phyloP scores from a whole-genome alignment of 495 filamentous ascomycete species.

The Podospora conica region DNA sequence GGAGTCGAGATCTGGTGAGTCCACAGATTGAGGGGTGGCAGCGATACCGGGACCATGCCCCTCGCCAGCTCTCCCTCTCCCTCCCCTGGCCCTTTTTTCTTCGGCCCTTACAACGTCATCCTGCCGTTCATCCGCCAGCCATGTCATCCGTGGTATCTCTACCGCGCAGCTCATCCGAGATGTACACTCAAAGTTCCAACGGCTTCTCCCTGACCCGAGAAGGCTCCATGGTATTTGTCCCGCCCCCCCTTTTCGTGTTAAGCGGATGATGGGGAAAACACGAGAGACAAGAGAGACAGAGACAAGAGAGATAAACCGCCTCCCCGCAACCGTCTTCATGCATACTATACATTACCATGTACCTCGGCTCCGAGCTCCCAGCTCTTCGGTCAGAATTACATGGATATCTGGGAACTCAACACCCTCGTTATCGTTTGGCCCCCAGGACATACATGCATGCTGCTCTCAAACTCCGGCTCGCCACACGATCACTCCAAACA shows the following conservation, averaged over 20 bases:
- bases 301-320: too few relatives aligned
- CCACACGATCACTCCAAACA: background rate
- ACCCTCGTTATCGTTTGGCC: background rate
- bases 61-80: background rate
- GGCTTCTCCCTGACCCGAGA: background rate
- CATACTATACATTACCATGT: too few relatives aligned
- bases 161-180: background rate
- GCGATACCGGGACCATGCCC: background rate
- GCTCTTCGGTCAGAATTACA: too few relatives aligned
- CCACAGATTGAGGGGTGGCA: constrained; percentile 2
- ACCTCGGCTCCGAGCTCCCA: too few relatives aligned
- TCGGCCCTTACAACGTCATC: constrained; percentile 12
- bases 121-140: background rate
- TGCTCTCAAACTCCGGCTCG: background rate
- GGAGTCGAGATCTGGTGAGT: background rate
- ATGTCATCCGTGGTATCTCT: constrained; percentile 6
- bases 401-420: too few relatives aligned
- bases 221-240: constrained; percentile 5
- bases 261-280: too few relatives aligned
- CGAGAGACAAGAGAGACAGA: too few relatives aligned
- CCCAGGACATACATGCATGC: background rate
- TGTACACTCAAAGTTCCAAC: background rate
- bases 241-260: background rate
- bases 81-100: background rate
- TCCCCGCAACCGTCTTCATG: too few relatives aligned